phyloP scores from a whole-genome alignment of 495 filamentous ascomycete species.

The Parathielavia hyrcaniae region DNA sequence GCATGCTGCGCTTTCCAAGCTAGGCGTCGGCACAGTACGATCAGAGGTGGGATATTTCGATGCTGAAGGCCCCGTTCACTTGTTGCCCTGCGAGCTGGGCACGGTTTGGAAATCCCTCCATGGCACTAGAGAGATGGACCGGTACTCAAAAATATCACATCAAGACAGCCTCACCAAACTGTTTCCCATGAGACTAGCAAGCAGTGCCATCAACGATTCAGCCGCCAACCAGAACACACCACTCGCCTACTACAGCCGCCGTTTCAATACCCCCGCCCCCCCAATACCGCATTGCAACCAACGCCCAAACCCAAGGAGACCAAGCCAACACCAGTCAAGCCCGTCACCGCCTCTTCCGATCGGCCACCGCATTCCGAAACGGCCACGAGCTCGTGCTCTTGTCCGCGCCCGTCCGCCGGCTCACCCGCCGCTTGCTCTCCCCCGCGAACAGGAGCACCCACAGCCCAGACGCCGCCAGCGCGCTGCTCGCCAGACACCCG shows the following conservation, averaged over 20 bases:
- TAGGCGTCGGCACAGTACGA: background rate
- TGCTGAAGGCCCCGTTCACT: too few relatives aligned
- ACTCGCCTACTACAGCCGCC: background rate
- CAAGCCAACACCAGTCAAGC: background rate
- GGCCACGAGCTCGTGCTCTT: constrained; percentile 75
- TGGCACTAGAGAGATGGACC: too few relatives aligned
- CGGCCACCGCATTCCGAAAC: constrained; percentile 57
- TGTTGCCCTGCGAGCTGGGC: too few relatives aligned
- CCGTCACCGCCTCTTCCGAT: constrained; percentile 18
- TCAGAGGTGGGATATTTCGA: too few relatives aligned
- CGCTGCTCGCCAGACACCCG: constrained; percentile 43
- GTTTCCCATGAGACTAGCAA: too few relatives aligned
- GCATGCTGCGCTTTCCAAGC: background rate
- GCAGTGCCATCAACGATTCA: background rate
- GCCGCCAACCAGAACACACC: background rate
- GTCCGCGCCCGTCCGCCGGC: constrained; percentile 66
- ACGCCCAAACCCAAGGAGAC: background rate
- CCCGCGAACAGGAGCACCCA: constrained; percentile 74
- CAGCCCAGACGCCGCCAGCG: constrained; percentile 55
- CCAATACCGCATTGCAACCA: background rate
- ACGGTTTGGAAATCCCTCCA: too few relatives aligned
- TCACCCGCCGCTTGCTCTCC: constrained; percentile 52
- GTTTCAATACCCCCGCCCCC: background rate
- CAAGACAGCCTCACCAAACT: too few relatives aligned
- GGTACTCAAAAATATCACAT: too few relatives aligned